Conservation (phyloP, 352 stramenopile species). For the Globisporangium alternatum region DNA sequence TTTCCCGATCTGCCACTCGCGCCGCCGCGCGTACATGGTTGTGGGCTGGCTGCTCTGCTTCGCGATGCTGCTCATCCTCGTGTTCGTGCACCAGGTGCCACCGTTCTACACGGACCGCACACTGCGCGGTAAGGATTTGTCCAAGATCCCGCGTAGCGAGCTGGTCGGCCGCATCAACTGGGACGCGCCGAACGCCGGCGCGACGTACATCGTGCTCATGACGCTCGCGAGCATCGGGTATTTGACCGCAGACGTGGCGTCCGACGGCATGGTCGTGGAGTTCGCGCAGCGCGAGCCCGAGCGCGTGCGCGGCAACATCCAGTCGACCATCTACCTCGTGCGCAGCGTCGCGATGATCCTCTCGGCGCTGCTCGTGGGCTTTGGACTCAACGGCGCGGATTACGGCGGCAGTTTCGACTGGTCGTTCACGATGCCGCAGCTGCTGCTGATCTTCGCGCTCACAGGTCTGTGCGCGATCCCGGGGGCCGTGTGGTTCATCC, state of each 20-base stretch:
- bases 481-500: constrained; percentile 19
- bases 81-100: constrained; percentile 32
- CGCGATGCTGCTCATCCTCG: constrained; percentile 47
- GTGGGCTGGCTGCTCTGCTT: constrained; percentile 43
- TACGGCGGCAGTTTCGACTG: constrained; percentile 38
- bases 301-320: constrained; percentile 27
- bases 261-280: constrained; percentile 41
- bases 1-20: constrained; percentile 39
- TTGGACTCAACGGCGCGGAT: constrained; percentile 33
- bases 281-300: constrained; percentile 40
- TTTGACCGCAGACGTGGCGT: constrained; percentile 34
- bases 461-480: constrained; percentile 23
- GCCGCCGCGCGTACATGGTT: constrained; percentile 30
- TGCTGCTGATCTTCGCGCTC: constrained; percentile 23
- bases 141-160: constrained; percentile 2
- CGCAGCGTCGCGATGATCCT: constrained; percentile 36
- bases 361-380: constrained; percentile 27
- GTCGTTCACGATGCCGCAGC: constrained; percentile 25
- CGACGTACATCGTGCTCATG: constrained; percentile 32
- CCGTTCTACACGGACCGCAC: constrained; percentile 59
- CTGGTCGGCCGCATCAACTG: constrained; percentile 29
- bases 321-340: constrained; percentile 43
- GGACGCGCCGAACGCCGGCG: constrained; percentile 20
- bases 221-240: constrained; percentile 41
- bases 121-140: constrained; percentile 38